Base-by-base conservation (phyloP, 306 rosid species). In the Pueraria montana region DNA sequence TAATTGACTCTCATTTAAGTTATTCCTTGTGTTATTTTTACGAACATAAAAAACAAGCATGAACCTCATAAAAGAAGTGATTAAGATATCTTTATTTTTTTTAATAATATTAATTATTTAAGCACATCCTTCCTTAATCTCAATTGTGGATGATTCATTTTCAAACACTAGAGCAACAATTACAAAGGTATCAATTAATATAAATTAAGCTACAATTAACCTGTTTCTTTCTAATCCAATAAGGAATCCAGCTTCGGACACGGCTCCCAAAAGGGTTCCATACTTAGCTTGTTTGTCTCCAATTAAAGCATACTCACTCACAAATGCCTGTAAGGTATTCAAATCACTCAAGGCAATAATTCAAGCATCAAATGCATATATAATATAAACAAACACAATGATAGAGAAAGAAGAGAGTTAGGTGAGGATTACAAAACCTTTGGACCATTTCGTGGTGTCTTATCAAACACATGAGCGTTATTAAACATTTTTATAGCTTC, bases 211-310 rank as follows among this genome's bases (percentile, higher is more conserved):
- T 12, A 27, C 16, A 49, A 17, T 65, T 67, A 64, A 92, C 98
- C 98, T 94, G 94, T 94, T 94, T 77, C 72, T 89, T 81, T 95
- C 98, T 36, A 95, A 72, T 56, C 98, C 97, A 64, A 95, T 89
- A 52, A 93, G 95, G 62, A 95, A 95, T 82, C 87, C 97, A 43
- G 97, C 98, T 88, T 95, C 98, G 11, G 89, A 94, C 14, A 91
- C 65, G 43, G 90, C 95, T 66, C 93, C 97, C 1, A 91, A 77
- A 78, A 95, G 88, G 84, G 91, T 89, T 88, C 97, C 97, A 43
- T 20, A 34, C 52, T 87, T 76, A 1, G 87, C 97, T n/a, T 62
- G 21, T 10, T 84, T 89, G 61, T 76, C 90, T 66, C 81, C 86
- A 1, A 80, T 82, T 69, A 95, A 89, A 36, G 97, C 98, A 88